Base-by-base conservation (phyloP, 306 rosid species). In the Luffa aegyptiaca region DNA sequence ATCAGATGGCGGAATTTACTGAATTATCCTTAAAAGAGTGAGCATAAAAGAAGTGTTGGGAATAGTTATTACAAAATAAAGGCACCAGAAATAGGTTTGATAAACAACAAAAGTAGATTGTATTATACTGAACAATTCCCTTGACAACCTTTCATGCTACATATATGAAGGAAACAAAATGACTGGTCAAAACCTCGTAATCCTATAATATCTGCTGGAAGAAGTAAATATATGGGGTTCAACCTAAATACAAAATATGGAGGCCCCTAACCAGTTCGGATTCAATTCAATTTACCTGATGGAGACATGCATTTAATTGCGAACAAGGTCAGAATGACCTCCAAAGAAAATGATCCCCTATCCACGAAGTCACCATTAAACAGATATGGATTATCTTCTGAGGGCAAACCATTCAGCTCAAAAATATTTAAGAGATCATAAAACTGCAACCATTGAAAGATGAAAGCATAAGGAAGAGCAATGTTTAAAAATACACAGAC, bases 301-400 rank as follows among this genome's bases (percentile, higher is more conserved):
- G 98, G 98, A 68, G 92, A 92, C 92, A 95, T 87, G 97, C 97
- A 95, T 87, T 95, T 95, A 82, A 95, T 87, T 64, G 98, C 98
- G 83, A 95, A 92, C 88, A 95, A 84, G 71, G 98, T 90, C 76
- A 95, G 97, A 81, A 95, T 95, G 82, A 95, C 93, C 88, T 95
- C 98, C 90, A 95, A 58, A 12, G 98, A 95, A 84, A 95, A 95
- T 8, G 98, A 95, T 82, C 98, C 98, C 86, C 98, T 88, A 80
- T 95, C 98, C 83, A 95, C 98, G 82, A 95, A 95, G 87, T 95
- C 98, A 52, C 98, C 98, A 73, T 95, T 95, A 78, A 95, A 95
- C 44, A 95, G 92, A 84, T 92, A 95, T 0, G 98, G 98, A 90
- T 95, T 95, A 82, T 92, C 97, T 39, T 92, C 96, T 8, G 97